Conservation (phyloP, 176 grass and related monocot genomes). For the Triticum timopheevii region DNA sequence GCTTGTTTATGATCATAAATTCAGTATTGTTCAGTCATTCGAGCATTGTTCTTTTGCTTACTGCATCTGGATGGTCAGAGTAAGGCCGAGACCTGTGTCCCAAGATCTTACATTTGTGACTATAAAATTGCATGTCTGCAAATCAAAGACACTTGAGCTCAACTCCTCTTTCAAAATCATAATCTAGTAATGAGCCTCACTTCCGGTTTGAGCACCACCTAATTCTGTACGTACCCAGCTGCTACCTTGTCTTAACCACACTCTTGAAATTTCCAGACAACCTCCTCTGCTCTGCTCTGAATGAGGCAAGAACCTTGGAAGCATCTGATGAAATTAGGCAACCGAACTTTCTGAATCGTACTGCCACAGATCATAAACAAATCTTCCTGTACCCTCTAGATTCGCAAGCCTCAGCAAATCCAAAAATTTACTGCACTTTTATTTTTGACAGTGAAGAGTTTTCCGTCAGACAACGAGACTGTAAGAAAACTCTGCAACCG, state of each 20-base stretch:
- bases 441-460: background rate
- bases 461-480: background rate
- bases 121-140: slow-evolving; percentile 2
- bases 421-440: background rate
- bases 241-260: background rate
- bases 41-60: background rate
- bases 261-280: background rate
- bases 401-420: background rate
- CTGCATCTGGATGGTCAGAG: background rate
- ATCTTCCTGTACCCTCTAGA: background rate
- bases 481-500: background rate
- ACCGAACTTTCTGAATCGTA: background rate
- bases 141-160: slow-evolving; percentile 10
- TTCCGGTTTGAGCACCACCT: background rate
- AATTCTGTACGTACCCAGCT: background rate
- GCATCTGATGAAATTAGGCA: background rate
- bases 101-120: background rate
- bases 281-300: background rate
- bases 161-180: background rate
- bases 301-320: background rate
- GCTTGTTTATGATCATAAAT: too few species aligned
- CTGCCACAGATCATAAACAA: background rate
- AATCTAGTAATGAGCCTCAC: background rate
- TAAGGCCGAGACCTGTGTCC: slow-evolving; percentile 7
- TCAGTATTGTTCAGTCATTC: too few species aligned